Percentiles rank a stretch among this genome's conserved stretches.
phyloP scores from a whole-genome alignment of 371 early-diverging fungal species.

The Lichtheimia ramosa region DNA sequence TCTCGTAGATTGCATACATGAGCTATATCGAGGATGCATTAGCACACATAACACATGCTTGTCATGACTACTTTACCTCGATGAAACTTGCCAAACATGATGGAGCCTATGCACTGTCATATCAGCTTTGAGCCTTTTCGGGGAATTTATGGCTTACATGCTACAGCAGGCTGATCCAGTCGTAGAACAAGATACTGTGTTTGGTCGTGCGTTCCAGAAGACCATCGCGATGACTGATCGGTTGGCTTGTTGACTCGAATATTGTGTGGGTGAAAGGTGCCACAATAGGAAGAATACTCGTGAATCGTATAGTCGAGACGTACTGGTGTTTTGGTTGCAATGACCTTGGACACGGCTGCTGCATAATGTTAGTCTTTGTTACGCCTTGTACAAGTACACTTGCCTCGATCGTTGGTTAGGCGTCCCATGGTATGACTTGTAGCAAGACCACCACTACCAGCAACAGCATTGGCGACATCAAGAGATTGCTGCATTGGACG shows the following conservation, averaged over 20 bases:
- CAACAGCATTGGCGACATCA: too few relatives aligned
- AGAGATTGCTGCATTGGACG: too few relatives aligned
- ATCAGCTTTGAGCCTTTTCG: neutral
- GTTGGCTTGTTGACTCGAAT: conserved; percentile 73
- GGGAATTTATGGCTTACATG: conserved; percentile 51
- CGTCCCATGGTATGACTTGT: too few relatives aligned
- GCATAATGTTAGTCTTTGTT: too few relatives aligned
- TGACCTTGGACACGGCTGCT: neutral
- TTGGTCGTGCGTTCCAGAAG: conserved; percentile 79
- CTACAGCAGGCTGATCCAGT: conserved; percentile 71
- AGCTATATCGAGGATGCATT: conserved; percentile 33
- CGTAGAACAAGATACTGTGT: conserved; percentile 77
- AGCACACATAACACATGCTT: conserved; percentile 42
- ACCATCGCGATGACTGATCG: conserved; percentile 87
- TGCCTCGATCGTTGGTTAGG: too few relatives aligned
- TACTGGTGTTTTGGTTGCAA: conserved; percentile 7
- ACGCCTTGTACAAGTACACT: too few relatives aligned
- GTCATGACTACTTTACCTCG: conserved; percentile 61
- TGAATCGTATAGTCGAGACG: conserved; percentile 54
- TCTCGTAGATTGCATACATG: conserved; percentile 98
- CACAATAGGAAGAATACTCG: conserved; percentile 73
- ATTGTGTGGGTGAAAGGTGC: conserved; percentile 76
- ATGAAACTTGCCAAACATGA: conserved; percentile 95
- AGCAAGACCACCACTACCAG: too few relatives aligned
- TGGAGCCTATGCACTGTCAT: conserved; percentile 58